Base-by-base conservation (phyloP, 2,329 filamentous ascomycete genomes). In the Colletotrichum magnum region DNA sequence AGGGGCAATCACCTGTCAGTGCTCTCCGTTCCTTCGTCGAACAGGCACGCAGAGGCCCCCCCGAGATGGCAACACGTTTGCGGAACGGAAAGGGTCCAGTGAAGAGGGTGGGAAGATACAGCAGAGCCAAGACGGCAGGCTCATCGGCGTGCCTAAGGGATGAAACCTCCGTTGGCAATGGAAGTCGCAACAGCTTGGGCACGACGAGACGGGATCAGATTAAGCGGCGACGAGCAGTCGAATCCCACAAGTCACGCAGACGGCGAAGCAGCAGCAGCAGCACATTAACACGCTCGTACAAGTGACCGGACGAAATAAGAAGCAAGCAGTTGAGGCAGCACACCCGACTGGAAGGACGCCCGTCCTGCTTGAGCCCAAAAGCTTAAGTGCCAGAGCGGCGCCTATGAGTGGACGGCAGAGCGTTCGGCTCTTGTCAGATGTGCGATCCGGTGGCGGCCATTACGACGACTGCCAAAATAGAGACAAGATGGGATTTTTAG, bases 381-480 rank as follows among this genome's bases (percentile, higher is more conserved):
- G 53, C 56, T 59, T 66, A 57, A 61, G 56, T 61, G 57, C 51
- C 63, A 56, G 67, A 48, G 21, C 24, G 52, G 13, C 47, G 50
- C 36, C 56, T 54, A 56, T 66, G 32, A 69, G 56, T 61, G 67
- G 56, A 36, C 28, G 67, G 45, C 36, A 66, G 43, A 32, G 59
- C 58, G 56, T 69, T 69, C 67, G 67, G 67, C 62, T 69, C 62
- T 63, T 62, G 67, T 69, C 67, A 69, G 62, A 69, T 69, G 62
- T 36, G 56, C 62, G 47, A 66, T 69, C 67, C 67, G 67, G 67
- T 69, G 67, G 67, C 67, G 67, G 59, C 41, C 50, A 69, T 69
- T 69, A 69, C 67, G 67, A 69, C 66, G 66, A 69, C 67, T 56
- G 58, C 67, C 56, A 60, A 53, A 60, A 58, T 54, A 41, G 43